Conservation (phyloP, 371 early-diverging fungal genomes). For the Nematocida ironsii region DNA sequence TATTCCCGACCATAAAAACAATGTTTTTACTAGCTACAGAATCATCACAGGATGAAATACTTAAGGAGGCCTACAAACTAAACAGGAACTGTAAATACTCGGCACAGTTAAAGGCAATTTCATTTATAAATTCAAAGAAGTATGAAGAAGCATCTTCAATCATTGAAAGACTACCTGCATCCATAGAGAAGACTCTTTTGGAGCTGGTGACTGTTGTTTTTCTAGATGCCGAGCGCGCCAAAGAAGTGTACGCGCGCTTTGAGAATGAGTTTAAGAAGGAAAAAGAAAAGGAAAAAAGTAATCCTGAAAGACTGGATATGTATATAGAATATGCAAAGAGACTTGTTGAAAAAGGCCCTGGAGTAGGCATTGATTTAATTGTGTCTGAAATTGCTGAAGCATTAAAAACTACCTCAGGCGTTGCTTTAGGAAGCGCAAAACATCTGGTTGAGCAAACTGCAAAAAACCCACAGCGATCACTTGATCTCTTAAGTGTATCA, state of each 20-base stretch:
- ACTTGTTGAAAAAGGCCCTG: constrained; percentile 11
- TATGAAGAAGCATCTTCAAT: constrained; percentile 31
- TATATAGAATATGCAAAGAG: constrained; percentile 30
- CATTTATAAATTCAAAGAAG: constrained; percentile 23
- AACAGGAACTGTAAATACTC: constrained; percentile 29
- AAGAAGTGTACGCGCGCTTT: not conserved
- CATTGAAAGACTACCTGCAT: not conserved
- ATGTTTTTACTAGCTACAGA: constrained; percentile 7
- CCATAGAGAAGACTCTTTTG: constrained; percentile 10
- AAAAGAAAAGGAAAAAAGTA: not conserved
- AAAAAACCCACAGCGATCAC: not conserved
- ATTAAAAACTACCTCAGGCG: constrained; percentile 8
- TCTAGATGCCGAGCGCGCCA: not conserved
- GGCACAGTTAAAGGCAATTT: constrained; percentile 19
- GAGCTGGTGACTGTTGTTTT: not conserved
- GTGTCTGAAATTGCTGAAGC: constrained; percentile 25
- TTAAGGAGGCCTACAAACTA: constrained; percentile 48
- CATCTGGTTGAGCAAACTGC: constrained; percentile 27
- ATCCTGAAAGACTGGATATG: constrained; percentile 7
- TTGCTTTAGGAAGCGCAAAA: constrained; percentile 3
- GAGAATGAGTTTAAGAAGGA: not conserved
- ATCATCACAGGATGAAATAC: constrained; percentile 16
- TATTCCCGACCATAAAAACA: constrained; percentile 18
- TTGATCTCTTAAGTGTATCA: not conserved
- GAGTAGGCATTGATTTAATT: constrained; percentile 14